Conservation (phyloP, 495 filamentous ascomycete species). For the Antarctomyces pellizariae region DNA sequence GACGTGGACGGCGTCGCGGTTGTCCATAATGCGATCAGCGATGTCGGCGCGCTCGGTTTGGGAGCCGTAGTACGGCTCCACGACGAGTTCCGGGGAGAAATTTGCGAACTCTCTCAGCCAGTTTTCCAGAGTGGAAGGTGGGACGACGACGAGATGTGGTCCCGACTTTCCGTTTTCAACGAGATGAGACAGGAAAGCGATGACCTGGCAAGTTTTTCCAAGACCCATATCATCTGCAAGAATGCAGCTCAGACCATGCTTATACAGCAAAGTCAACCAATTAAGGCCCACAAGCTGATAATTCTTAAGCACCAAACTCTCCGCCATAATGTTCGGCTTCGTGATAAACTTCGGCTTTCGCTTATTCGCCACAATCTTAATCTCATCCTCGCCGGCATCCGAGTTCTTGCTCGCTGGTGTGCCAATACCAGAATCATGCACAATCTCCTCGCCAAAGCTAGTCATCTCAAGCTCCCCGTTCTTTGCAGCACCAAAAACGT, state of each 20-base stretch:
- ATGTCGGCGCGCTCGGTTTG: constrained; percentile 39
- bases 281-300: constrained; percentile 91
- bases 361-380: constrained; percentile 7
- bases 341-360: constrained; percentile 29
- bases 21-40: constrained; percentile 37
- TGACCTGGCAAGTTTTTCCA: constrained; percentile 93
- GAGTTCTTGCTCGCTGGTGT: constrained; percentile 34
- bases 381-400: constrained; percentile 26
- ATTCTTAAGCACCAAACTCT: constrained; percentile 53
- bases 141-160: constrained; percentile 75
- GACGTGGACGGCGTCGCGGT: constrained; percentile 47
- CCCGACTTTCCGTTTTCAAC: constrained; percentile 40
- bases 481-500: constrained; percentile 37
- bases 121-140: constrained; percentile 81
- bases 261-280: constrained; percentile 66
- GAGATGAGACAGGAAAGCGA: constrained; percentile 71
- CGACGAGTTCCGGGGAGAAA: constrained; percentile 54
- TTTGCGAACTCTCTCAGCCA: constrained; percentile 78
- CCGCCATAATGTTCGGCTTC: constrained; percentile 51
- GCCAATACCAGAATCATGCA: constrained; percentile 46
- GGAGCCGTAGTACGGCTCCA: constrained; percentile 62
- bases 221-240: constrained; percentile 96
- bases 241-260: constrained; percentile 60
- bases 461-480: constrained; percentile 44
- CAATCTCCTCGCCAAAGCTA: constrained; percentile 25